These are phyloP conservation scores for Cicer pinnatifidum DNA, from an alignment of 306 rosid species.

Conservation along the genomic window DNA sequence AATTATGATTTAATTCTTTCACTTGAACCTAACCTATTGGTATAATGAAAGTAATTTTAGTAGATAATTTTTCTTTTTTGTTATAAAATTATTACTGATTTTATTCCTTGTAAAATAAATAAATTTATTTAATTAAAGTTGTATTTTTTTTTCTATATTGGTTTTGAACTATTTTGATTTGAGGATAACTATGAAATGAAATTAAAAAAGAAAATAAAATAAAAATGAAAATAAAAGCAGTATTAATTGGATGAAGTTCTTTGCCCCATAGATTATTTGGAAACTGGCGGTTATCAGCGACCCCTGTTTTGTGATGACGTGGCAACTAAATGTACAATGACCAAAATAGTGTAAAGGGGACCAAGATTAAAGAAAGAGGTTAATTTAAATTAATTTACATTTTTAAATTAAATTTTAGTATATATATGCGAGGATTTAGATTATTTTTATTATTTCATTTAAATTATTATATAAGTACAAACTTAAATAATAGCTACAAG, in stretches of 20 bases:
- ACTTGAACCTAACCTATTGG: too few relatives aligned
- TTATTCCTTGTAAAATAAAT: background rate
- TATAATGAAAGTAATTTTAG: too few relatives aligned
- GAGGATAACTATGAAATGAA: constrained; percentile 9
- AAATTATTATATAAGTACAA: too few relatives aligned
- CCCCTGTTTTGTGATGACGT: background rate
- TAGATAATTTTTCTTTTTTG: too few relatives aligned
- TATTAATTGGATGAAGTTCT: background rate
- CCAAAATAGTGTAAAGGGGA: background rate
- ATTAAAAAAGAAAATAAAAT: background rate
- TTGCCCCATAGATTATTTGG: constrained; percentile 3
- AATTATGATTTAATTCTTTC: too few relatives aligned
- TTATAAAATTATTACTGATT: too few relatives aligned
- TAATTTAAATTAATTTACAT: too few relatives aligned
- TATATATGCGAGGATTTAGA: too few relatives aligned
- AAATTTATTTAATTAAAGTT: background rate
- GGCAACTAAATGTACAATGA: background rate
- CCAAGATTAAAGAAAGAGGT: too few relatives aligned
- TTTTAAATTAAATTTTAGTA: too few relatives aligned
- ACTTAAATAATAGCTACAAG: too few relatives aligned
- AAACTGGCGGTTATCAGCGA: background rate
- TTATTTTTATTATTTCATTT: too few relatives aligned
- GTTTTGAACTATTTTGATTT: background rate
- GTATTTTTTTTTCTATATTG: background rate
- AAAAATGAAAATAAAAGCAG: background rate